phyloP scores from a whole-genome alignment of 2,329 filamentous ascomycete genomes.

The Penicillium vulpinum region DNA sequence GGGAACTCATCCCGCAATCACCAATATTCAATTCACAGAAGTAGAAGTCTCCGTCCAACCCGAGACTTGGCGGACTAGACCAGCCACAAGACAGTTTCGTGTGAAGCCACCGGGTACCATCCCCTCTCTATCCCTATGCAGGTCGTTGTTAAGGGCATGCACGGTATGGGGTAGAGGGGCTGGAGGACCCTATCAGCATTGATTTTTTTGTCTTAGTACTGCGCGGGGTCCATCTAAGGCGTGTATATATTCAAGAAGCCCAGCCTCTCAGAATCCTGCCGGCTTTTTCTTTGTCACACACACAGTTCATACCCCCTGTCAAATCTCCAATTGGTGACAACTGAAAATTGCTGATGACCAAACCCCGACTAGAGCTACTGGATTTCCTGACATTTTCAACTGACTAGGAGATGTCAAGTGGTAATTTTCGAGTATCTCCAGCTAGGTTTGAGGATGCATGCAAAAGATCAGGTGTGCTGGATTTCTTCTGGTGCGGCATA shows the following conservation, averaged over 20 bases:
- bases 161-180: background rate
- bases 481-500: background rate
- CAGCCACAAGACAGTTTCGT: slow-evolving; percentile 22
- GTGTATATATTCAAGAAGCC: slow-evolving; percentile 8
- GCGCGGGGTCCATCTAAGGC: background rate
- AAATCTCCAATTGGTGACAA: background rate
- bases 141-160: background rate
- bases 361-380: background rate
- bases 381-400: background rate
- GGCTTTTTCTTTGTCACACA: slow-evolving; percentile 8
- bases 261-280: slow-evolving; percentile 2
- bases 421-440: background rate
- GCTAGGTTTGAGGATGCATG: background rate
- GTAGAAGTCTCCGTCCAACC: slow-evolving; percentile 20
- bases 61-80: slow-evolving; percentile 24
- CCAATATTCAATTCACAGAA: slow-evolving; percentile 11
- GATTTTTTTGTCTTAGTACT: background rate
- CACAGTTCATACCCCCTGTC: background rate
- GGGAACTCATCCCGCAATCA: slow-evolving; percentile 16
- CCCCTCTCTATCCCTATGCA: slow-evolving; percentile 8
- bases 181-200: background rate
- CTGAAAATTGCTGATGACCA: background rate
- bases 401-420: background rate
- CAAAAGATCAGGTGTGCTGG: slow-evolving; percentile 3
- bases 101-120: slow-evolving; percentile 19